Evolutionary conservation across 495 filamentous ascomycete species (phyloP).

Genomic region (Chaetomium fimeti): DNA sequence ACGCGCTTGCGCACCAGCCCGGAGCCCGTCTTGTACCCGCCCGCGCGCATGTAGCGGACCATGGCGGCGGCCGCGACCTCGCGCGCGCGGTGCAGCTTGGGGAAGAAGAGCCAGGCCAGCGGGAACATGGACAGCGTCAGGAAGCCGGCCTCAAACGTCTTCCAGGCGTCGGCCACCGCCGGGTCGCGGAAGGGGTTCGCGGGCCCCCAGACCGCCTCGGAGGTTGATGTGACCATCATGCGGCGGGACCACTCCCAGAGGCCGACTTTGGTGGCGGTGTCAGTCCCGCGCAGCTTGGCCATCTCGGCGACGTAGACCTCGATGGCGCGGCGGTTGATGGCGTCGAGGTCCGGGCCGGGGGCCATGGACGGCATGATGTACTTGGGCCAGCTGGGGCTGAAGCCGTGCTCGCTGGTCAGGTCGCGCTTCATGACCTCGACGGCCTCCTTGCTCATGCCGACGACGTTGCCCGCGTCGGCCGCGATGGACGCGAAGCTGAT

Average conservation of each 20-base stretch:
- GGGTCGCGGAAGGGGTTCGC: conserved; percentile 29
- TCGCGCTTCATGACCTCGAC: conserved; percentile 22
- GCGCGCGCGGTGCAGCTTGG: conserved; percentile 18
- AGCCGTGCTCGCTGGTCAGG: conserved; percentile 21
- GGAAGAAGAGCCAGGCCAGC: conserved; percentile 19
- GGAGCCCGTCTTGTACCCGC: conserved; percentile 24
- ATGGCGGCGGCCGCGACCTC: conserved; percentile 26
- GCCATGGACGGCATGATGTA: conserved; percentile 17
- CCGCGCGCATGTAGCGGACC: conserved; percentile 23
- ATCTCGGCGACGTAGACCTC: conserved; percentile 22
- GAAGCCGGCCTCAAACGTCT: conserved; percentile 28
- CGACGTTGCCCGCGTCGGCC: neutral
- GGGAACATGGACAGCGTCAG: conserved; percentile 26
- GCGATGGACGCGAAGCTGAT: conserved; percentile 25
- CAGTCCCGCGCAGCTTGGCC: conserved; percentile 13
- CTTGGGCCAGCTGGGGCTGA: conserved; percentile 18
- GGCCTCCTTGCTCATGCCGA: conserved; percentile 27
- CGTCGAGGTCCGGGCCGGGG: conserved; percentile 27
- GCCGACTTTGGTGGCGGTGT: neutral
- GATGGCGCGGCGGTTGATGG: conserved; percentile 25
- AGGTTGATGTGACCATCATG: conserved; percentile 21
- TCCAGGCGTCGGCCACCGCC: conserved; percentile 22
- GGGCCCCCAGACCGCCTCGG: conserved; percentile 27
- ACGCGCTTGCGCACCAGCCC: conserved; percentile 24
- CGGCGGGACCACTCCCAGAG: conserved; percentile 23